Conservation (phyloP, 257 asterid genomes). For the Fraxinus pennsylvanica region DNA sequence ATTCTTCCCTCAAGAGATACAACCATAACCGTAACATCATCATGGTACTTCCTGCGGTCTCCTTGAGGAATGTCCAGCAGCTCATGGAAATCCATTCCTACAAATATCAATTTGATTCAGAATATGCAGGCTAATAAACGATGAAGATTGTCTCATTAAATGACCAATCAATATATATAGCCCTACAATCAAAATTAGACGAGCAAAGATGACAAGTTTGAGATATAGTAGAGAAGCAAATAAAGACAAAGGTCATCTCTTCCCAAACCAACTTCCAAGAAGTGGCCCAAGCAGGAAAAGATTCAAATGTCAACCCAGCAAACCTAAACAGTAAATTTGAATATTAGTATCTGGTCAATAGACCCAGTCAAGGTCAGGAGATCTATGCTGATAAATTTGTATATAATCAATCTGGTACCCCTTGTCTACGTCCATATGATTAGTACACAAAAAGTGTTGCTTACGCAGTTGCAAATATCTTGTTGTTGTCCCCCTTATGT, state of each 20-base stretch:
- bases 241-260: not conserved
- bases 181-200: no score
- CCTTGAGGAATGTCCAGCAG: conserved; percentile 96
- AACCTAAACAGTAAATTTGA: not conserved
- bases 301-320: not conserved
- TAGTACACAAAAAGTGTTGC: no score
- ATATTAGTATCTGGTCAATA: no score
- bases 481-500: no score
- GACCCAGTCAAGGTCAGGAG: no score
- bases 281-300: not conserved
- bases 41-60: conserved; percentile 94
- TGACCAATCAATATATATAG: not conserved
- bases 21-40: conserved; percentile 96
- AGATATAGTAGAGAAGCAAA: not conserved
- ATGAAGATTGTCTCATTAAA: not conserved
- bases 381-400: no score
- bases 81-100: conserved; percentile 96
- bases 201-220: not conserved
- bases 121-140: not conserved
- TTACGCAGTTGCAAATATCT: no score
- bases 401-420: no score
- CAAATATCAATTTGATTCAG: conserved; percentile 26
- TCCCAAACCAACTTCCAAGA: not conserved
- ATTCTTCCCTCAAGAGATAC: conserved; percentile 94
- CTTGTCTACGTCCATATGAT: no score